Percentiles rank a stretch among this genome's conserved stretches.
These are phyloP conservation scores for Fennellomyces sp. DNA, from an alignment of 371 early-diverging fungal species.

Conservation along the genomic window DNA sequence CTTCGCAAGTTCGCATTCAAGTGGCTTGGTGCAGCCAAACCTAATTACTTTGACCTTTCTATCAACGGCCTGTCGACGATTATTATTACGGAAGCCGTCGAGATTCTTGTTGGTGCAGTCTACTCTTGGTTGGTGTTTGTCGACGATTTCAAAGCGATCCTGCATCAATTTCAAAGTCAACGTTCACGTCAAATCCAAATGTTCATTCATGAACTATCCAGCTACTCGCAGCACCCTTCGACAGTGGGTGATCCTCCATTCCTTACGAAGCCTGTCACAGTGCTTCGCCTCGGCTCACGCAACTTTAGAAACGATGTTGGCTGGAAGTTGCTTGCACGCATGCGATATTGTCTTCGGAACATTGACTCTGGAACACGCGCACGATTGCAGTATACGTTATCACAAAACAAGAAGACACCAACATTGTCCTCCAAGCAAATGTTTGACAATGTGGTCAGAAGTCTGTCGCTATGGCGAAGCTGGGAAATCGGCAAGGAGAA, in stretches of 20 bases:
- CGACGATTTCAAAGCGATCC: conserved; percentile 60
- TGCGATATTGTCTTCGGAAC: conserved; percentile 65
- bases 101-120: conserved; percentile 75
- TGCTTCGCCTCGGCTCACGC: conserved; percentile 71
- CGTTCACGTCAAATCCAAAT: conserved; percentile 63
- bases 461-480: conserved; percentile 66
- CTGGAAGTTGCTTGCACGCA: conserved; percentile 78
- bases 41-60: conserved; percentile 54
- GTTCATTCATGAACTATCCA: conserved; percentile 62
- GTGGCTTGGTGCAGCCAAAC: conserved; percentile 53
- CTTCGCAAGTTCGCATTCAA: conserved; percentile 56
- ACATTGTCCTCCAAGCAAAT: conserved; percentile 49
- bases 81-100: conserved; percentile 73
- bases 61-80: conserved; percentile 53
- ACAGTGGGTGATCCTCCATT: conserved; percentile 73
- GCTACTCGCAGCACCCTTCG: conserved; percentile 45
- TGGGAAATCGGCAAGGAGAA: conserved; percentile 66
- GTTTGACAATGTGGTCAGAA: conserved; percentile 50
- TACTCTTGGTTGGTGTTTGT: conserved; percentile 77
- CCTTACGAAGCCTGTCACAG: conserved; percentile 71
- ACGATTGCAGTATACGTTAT: conserved; percentile 49
- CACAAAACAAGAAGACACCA: conserved; percentile 25
- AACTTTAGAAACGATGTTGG: conserved; percentile 72
- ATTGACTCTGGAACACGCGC: conserved; percentile 44
- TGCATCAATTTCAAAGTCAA: conserved; percentile 56